A percentile compares a stretch with the other conserved stretches of the same genome.
Evolutionary conservation across 2,329 filamentous ascomycete species (phyloP).

Genomic region (Pestalotiopsis sp.): DNA sequence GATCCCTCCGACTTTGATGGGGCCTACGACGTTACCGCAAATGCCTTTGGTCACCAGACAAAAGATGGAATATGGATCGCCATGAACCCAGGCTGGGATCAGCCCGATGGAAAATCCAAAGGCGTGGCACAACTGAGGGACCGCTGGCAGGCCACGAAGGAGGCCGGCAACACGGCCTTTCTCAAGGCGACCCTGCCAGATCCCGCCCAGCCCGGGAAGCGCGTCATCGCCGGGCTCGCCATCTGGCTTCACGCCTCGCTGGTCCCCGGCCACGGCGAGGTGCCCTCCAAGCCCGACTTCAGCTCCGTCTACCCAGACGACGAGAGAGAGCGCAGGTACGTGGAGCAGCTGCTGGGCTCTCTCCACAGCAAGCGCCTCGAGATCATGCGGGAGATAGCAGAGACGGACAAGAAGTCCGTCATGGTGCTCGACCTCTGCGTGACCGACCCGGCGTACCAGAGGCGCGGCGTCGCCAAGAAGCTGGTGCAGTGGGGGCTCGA

Average conservation of each 20-base stretch:
- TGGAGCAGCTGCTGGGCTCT: conserved; percentile 43
- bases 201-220: conserved; percentile 30
- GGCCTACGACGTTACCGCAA: conserved; percentile 32
- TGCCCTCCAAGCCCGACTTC: conserved; percentile 36
- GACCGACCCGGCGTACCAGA: conserved; percentile 55
- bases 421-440: conserved; percentile 53
- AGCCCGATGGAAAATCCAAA: conserved; percentile 39
- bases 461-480: conserved; percentile 44
- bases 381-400: conserved; percentile 38
- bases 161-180: conserved; percentile 51
- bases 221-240: conserved; percentile 50
- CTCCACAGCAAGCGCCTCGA: conserved; percentile 45
- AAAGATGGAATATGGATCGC: conserved; percentile 52
- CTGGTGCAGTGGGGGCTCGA: conserved; percentile 51
- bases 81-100: conserved; percentile 58
- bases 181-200: conserved; percentile 53
- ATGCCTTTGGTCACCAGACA: conserved; percentile 52
- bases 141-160: conserved; percentile 43
- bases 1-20: conserved; percentile 22
- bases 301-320: conserved; percentile 43
- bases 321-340: conserved; percentile 46
- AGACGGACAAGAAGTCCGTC: conserved; percentile 40
- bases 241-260: conserved; percentile 57
- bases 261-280: conserved; percentile 49
- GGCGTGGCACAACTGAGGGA: conserved; percentile 39